phyloP scores from a whole-genome alignment of 75 land plant species.

The Selaginella tamariscina region DNA sequence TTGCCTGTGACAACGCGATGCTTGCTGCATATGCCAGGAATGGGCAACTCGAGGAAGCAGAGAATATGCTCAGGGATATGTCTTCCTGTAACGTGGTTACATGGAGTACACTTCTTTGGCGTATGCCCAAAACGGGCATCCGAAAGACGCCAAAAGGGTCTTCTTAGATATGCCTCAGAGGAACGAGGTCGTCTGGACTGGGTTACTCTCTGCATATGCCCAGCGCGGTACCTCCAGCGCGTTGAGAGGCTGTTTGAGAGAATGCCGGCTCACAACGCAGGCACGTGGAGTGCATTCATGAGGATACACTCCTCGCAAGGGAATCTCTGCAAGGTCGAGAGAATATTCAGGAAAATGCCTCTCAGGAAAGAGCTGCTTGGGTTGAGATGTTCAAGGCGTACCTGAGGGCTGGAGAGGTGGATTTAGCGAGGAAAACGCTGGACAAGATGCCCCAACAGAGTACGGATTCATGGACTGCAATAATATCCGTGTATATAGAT shows the following conservation, averaged over 20 bases:
- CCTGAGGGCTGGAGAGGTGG: not conserved
- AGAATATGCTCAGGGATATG: not conserved
- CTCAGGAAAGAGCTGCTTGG: not conserved
- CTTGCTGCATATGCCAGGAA: not conserved
- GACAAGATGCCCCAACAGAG: not conserved
- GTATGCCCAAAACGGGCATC: not conserved
- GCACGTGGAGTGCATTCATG: not conserved
- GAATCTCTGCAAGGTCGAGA: not conserved
- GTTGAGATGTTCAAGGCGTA: not conserved
- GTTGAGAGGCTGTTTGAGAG: not conserved
- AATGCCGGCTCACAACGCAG: not conserved
- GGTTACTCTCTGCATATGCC: not conserved
- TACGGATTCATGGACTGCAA: not conserved
- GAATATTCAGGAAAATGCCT: not conserved
- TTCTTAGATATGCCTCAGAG: not conserved
- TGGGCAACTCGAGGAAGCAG: not conserved
- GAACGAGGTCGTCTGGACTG: not conserved
- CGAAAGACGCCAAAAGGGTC: not conserved
- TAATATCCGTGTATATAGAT: not conserved
- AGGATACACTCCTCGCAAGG: not conserved
- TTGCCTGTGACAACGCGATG: not conserved
- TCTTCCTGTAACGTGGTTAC: not conserved
- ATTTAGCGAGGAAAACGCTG: not conserved
- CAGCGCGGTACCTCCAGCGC: not conserved
- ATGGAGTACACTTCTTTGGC: not conserved